phyloP scores from a whole-genome alignment of 441 rosid species.

The Croton setiger region DNA sequence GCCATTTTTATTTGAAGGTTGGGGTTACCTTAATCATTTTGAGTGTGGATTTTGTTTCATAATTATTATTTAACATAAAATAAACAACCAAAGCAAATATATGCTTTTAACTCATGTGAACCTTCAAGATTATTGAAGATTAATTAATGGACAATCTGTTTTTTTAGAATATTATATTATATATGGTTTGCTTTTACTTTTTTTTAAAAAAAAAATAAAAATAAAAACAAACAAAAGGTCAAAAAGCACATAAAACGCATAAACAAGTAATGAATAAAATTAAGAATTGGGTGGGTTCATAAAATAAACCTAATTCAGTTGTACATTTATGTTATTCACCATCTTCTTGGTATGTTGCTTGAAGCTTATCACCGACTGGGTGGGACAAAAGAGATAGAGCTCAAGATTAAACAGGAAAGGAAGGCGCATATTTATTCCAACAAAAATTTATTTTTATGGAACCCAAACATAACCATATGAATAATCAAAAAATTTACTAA shows the following conservation, averaged over 20 bases:
- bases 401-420: no score
- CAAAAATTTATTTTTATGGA: no score
- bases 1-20: background rate
- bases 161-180: no score
- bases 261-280: background rate
- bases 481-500: no score
- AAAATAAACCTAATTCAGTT: background rate
- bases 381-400: no score
- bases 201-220: no score
- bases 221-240: background rate
- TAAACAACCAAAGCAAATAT: background rate
- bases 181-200: no score
- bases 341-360: background rate
- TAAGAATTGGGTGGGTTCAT: background rate
- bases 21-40: slow-evolving; percentile 6
- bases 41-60: slow-evolving; percentile 2
- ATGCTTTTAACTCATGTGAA: background rate
- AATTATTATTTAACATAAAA: background rate
- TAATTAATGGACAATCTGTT: no score
- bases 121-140: no score
- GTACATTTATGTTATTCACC: background rate
- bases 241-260: background rate
- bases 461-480: no score
- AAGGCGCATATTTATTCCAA: no score
- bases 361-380: no score